Conservation (phyloP, 2,329 filamentous ascomycete genomes). For the Cladophialophora bantiana region DNA sequence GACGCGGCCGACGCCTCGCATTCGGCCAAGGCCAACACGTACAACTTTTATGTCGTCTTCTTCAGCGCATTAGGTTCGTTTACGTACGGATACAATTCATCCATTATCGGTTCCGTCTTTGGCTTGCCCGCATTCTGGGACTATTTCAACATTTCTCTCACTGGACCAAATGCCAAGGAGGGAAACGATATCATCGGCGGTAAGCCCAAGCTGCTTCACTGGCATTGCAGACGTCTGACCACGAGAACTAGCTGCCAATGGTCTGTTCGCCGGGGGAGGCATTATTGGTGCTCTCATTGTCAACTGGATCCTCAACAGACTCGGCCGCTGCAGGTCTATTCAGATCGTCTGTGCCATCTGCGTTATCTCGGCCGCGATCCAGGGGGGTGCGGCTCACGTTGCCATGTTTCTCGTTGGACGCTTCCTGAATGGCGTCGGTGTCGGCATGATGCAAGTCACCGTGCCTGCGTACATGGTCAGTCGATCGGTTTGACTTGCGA, state of each 20-base stretch:
- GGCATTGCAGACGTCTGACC: constrained; percentile 19
- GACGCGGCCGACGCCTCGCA: constrained; percentile 23
- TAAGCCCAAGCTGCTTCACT: constrained; percentile 22
- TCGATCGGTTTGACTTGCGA: constrained; percentile 9
- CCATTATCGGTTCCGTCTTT: constrained; percentile 39
- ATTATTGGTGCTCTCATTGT: constrained; percentile 32
- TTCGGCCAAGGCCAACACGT: constrained; percentile 28
- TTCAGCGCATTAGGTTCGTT: constrained; percentile 40
- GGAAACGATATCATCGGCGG: constrained; percentile 31
- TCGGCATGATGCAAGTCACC: constrained; percentile 45
- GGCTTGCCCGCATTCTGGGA: constrained; percentile 37
- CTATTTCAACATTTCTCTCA: constrained; percentile 39
- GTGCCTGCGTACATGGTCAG: constrained; percentile 39
- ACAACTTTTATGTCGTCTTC: constrained; percentile 36
- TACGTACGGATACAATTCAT: constrained; percentile 40
- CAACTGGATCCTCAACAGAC: constrained; percentile 33
- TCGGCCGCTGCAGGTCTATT: constrained; percentile 29
- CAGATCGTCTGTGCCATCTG: constrained; percentile 31
- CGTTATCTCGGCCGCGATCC: constrained; percentile 31
- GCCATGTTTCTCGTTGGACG: constrained; percentile 52
- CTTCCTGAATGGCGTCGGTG: constrained; percentile 49
- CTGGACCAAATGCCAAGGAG: constrained; percentile 26
- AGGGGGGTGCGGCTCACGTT: constrained; percentile 33
- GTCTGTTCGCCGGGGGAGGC: constrained; percentile 29
- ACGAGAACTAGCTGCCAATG: constrained; percentile 29